Conservation (phyloP, 2,329 filamentous ascomycete genomes). For the Capronia coronata region DNA sequence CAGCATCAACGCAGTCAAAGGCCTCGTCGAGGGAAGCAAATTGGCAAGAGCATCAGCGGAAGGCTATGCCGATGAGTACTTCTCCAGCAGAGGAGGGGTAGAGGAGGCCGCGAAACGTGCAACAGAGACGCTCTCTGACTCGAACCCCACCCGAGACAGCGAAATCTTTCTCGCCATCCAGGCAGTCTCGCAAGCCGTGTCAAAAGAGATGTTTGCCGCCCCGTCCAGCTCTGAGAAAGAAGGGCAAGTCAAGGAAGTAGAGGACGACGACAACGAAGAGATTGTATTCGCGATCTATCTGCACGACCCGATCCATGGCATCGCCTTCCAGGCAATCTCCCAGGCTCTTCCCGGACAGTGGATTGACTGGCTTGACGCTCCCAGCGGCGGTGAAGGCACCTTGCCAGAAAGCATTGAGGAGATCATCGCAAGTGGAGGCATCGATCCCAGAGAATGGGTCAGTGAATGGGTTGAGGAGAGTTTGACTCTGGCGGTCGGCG, state of each 20-base stretch:
- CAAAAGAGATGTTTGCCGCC: conserved; percentile 60
- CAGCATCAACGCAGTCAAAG: conserved; percentile 71
- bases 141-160: conserved; percentile 82
- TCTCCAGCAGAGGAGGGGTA: conserved; percentile 67
- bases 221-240: conserved; percentile 41
- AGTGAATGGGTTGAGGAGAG: conserved; percentile 94
- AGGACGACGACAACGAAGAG: conserved; percentile 48
- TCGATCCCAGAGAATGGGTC: conserved; percentile 95
- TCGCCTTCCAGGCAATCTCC: conserved; percentile 75
- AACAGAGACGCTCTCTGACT: conserved; percentile 69
- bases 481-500: conserved; percentile 67
- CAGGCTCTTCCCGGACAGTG: conserved; percentile 79
- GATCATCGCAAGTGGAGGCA: conserved; percentile 66
- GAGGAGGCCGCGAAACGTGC: conserved; percentile 74
- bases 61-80: conserved; percentile 79
- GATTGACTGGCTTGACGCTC: conserved; percentile 84
- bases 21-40: conserved; percentile 80
- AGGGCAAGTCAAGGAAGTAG: conserved; percentile 25
- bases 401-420: conserved; percentile 79
- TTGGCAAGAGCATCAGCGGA: conserved; percentile 85
- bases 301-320: conserved; percentile 80
- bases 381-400: conserved; percentile 41
- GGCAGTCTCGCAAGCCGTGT: conserved; percentile 62
- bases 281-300: conserved; percentile 73
- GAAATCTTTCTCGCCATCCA: conserved; percentile 96